A percentile compares a stretch with the other conserved stretches of the same genome.
Conservation (phyloP, 345 rosid species). For the Populus deltoides region DNA sequence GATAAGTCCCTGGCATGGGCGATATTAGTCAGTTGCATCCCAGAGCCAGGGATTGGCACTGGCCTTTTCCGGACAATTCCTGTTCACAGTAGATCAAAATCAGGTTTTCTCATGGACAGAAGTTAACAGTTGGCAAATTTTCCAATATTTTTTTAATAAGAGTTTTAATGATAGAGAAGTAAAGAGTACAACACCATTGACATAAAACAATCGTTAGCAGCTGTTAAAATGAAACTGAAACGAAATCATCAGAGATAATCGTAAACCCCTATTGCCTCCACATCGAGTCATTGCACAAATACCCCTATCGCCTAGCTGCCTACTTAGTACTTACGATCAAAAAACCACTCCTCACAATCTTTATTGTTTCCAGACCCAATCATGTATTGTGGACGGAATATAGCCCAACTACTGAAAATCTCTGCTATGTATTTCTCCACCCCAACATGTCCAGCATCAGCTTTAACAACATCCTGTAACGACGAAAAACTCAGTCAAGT, state of each 20-base stretch:
- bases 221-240: neutral
- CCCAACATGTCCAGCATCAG: constrained; percentile 78
- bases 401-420: constrained; percentile 55
- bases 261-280: neutral
- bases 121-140: neutral
- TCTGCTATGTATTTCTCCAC: constrained; percentile 86
- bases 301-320: neutral
- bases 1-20: constrained; percentile 81
- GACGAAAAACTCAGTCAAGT: constrained; percentile 8
- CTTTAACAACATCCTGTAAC: constrained; percentile 73
- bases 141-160: neutral
- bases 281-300: neutral
- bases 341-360: constrained; percentile 99
- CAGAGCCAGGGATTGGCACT: constrained; percentile 89
- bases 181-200: neutral
- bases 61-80: constrained; percentile 89
- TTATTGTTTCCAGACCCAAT: constrained; percentile 97
- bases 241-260: neutral
- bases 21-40: constrained; percentile 85
- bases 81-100: constrained; percentile 15
- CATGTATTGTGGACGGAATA: constrained; percentile 91
- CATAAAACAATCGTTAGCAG: neutral
- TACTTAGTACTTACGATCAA: constrained; percentile 58
- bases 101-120: neutral
- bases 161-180: too few relatives aligned